Base-by-base conservation (phyloP, 2,329 filamentous ascomycete species). In the Apiospora phragmitis region DNA sequence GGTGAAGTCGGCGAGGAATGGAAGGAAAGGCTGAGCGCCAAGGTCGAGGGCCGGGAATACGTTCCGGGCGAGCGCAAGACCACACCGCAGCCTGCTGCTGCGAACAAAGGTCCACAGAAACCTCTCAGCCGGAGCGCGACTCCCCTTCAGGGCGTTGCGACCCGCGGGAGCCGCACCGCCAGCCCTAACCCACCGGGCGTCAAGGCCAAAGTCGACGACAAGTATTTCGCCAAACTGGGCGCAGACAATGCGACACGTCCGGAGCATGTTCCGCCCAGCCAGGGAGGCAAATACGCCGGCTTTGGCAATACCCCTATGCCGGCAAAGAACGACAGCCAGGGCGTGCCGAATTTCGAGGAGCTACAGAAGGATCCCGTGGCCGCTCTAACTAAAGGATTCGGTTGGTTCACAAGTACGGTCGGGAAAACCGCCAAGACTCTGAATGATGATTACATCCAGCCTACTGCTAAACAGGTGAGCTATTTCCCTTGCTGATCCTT, bases 1-100 rank as follows among this genome's bases (percentile, higher is more conserved):
- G 93, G 93, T 70, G 94, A 96, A 74, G 93, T 92, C 0, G 95
- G 95, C 70, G 95, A 98, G 82, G 95, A 98, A 84, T 98, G 92
- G 90, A 98, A 98, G 82, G 95, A 97, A 81, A 88, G 94, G 72
- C 82, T 98, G 74, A 91, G 90, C 43, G 93, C 93, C 77, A 95
- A 96, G 84, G 93, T 97, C 8, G 96, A 98, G 81, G 93, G 93
- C 16, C 88, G 88, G 71, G 94, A 97, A 75, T 98, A 97, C 79
- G 93, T 96, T 2, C 92, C 92, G 21, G 90, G 89, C 9, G 88
- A 91, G 80, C 91, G 91, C 81, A 87, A 85, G 79, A 79, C 81
- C 43, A 76, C 81, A 12, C 75, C 80, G 21, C 78, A 77, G 76
- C 79, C 74, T 77, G 79, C 79, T 65, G 81, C 80, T 55, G 74